phyloP scores from a whole-genome alignment of 306 rosid genomes.

The Lotus japonicus region DNA sequence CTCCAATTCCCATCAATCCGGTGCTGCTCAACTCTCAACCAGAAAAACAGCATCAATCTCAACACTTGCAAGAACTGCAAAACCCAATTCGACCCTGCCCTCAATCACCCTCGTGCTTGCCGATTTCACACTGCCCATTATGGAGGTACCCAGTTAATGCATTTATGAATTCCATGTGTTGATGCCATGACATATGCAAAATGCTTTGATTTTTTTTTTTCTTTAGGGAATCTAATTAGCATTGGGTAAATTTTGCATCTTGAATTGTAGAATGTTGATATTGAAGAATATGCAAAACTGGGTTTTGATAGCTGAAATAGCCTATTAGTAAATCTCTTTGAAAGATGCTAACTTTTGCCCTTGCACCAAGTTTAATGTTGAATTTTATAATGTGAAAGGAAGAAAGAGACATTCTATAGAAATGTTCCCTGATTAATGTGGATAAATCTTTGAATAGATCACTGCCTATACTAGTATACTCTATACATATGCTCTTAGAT shows the following conservation, averaged over 20 bases:
- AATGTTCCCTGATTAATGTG: not conserved
- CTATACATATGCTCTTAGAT: not conserved
- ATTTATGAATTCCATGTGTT: not conserved
- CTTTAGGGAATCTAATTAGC: not conserved
- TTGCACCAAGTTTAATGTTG: not conserved
- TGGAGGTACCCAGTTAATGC: slow-evolving; percentile 48
- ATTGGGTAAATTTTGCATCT: not conserved
- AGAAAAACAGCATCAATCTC: slow-evolving; percentile 24
- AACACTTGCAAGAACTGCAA: slow-evolving; percentile 91
- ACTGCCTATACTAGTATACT: not conserved
- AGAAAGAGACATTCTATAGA: not conserved
- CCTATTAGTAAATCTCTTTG: too few relatives aligned
- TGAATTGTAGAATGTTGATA: not conserved
- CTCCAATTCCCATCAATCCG: slow-evolving; percentile 27
- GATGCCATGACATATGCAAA: not conserved
- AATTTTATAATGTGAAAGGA: not conserved
- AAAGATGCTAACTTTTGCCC: not conserved
- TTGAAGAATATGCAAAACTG: not conserved
- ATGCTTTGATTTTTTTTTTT: not conserved
- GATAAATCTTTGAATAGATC: not conserved
- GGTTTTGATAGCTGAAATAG: slow-evolving; percentile 2
- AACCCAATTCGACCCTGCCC: slow-evolving; percentile 61
- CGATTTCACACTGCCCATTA: slow-evolving; percentile 86
- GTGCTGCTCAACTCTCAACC: slow-evolving; percentile 43
- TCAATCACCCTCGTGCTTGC: slow-evolving; percentile 76